Evolutionary conservation across 306 rosid species (phyloP).

Genomic region (Gillenia trifoliata): DNA sequence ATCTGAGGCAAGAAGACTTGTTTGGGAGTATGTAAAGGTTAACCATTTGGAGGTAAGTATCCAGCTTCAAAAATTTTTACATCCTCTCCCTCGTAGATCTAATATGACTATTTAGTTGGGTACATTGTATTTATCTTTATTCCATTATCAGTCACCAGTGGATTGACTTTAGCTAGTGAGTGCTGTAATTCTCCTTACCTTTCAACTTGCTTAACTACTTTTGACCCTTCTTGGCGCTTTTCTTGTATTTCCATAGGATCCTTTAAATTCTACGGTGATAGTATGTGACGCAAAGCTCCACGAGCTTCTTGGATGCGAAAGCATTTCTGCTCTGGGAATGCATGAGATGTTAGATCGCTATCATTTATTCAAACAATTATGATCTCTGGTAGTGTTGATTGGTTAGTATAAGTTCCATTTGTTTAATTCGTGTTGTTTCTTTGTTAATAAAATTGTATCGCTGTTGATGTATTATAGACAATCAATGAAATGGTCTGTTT

Average conservation of each 20-base stretch:
- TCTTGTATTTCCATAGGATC: slow-evolving; percentile 44
- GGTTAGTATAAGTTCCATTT: slow-evolving; percentile 16
- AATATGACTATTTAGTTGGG: background rate
- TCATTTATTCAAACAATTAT: slow-evolving; percentile 50
- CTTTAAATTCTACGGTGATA: slow-evolving; percentile 63
- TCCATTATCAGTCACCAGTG: background rate
- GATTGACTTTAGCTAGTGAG: background rate
- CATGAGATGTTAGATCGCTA: slow-evolving; percentile 57
- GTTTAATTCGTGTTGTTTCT: background rate
- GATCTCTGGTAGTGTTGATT: slow-evolving; percentile 33
- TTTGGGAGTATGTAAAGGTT: slow-evolving; percentile 72
- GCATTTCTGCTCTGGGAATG: slow-evolving; percentile 66
- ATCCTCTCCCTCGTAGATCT: background rate
- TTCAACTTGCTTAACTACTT: slow-evolving; percentile 4
- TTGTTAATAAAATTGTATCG: background rate
- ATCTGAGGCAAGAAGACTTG: slow-evolving; percentile 62
- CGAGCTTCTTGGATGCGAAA: slow-evolving; percentile 68
- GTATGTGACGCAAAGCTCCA: slow-evolving; percentile 66
- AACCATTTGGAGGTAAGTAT: slow-evolving; percentile 63
- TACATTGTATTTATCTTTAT: background rate
- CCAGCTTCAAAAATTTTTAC: background rate
- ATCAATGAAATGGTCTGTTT: background rate
- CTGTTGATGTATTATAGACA: background rate
- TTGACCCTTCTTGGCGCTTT: background rate
- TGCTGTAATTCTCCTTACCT: background rate